Evolutionary conservation across 768 basidiomycete species (phyloP).

Genomic region (Dentipellis sp.): DNA sequence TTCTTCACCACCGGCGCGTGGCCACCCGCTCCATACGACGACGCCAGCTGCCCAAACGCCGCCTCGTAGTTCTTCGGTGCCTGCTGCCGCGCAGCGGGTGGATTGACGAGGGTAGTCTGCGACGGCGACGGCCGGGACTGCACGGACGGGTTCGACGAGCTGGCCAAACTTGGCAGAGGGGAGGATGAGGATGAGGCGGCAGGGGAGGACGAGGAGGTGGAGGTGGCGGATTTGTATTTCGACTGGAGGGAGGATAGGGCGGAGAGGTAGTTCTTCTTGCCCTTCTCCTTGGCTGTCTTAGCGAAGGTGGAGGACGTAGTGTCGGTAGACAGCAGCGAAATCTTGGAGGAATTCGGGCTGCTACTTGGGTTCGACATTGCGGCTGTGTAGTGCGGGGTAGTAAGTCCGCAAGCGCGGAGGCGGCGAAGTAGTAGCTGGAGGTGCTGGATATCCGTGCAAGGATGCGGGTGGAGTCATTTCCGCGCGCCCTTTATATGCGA

Average conservation of each 20-base stretch:
- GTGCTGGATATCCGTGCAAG: too few relatives aligned
- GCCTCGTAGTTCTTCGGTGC: slow-evolving; percentile 20
- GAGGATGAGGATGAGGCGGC: neutral
- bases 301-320: slow-evolving; percentile 7
- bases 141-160: neutral
- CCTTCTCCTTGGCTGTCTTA: neutral
- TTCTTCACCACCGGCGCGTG: slow-evolving; percentile 8
- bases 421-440: too few relatives aligned
- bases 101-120: neutral
- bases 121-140: neutral
- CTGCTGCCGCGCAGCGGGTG: neutral
- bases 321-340: slow-evolving; percentile 4
- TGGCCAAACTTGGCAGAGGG: neutral
- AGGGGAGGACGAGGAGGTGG: neutral
- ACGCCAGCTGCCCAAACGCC: slow-evolving; percentile 19
- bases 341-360: neutral
- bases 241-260: neutral
- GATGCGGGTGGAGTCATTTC: too few relatives aligned
- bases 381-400: too few relatives aligned
- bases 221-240: neutral
- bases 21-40: slow-evolving; percentile 18
- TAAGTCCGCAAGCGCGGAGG: too few relatives aligned
- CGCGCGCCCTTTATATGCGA: too few relatives aligned
- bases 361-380: too few relatives aligned
- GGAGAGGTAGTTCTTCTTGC: slow-evolving; percentile 3